These are phyloP conservation scores for Gliomastix tumulicola DNA, from an alignment of 2,329 filamentous ascomycete species.

Conservation along the genomic window DNA sequence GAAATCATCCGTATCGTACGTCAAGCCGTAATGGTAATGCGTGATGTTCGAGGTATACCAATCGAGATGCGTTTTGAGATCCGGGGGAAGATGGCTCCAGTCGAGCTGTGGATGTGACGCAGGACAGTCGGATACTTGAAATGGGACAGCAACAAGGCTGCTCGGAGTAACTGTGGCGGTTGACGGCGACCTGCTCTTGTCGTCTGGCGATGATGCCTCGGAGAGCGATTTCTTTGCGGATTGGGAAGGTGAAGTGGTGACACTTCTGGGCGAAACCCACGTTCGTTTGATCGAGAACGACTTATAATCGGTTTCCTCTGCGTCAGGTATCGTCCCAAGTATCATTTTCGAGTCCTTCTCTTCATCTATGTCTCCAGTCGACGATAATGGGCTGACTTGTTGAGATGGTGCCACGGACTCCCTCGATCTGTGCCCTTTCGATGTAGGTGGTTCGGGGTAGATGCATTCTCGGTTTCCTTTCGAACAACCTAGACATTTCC, in stretches of 20 bases:
- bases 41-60: conserved; percentile 76
- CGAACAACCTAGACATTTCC: conserved; percentile 77
- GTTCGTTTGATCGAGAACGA: too few species aligned
- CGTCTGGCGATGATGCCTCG: conserved; percentile 46
- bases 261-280: too few species aligned
- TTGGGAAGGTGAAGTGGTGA: too few species aligned
- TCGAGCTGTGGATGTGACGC: conserved; percentile 26
- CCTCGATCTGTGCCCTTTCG: conserved; percentile 22
- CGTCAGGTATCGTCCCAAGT: conserved; percentile 48
- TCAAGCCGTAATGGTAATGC: conserved; percentile 75
- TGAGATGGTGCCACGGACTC: conserved; percentile 1
- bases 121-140: conserved; percentile 16
- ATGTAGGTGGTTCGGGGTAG: conserved; percentile 66
- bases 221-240: too few species aligned
- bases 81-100: conserved; percentile 54
- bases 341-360: conserved; percentile 32
- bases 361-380: conserved; percentile 44
- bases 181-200: conserved; percentile 46
- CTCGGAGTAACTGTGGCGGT: conserved; percentile 33
- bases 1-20: conserved; percentile 65
- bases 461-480: conserved; percentile 88
- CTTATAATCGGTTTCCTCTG: too few species aligned
- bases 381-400: conserved; percentile 40
- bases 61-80: conserved; percentile 70
- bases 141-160: conserved; percentile 17